These are phyloP conservation scores for Chiua virens DNA, from an alignment of 768 basidiomycete species.

Conservation along the genomic window DNA sequence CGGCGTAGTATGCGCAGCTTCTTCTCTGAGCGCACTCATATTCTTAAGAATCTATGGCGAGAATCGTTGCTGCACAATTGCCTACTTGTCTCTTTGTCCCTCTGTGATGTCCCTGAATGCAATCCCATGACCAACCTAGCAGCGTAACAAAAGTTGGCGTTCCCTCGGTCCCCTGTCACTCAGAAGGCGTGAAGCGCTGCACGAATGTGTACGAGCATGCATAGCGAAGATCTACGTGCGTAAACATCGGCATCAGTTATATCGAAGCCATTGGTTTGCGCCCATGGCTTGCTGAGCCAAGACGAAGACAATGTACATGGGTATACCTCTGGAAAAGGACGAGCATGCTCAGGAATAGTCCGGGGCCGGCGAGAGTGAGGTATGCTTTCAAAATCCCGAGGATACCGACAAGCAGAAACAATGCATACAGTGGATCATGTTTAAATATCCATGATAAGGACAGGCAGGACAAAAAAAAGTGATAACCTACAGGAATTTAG, in stretches of 20 bases:
- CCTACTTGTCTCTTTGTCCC: no score
- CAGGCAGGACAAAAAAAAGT: not conserved
- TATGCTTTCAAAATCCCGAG: constrained; percentile 89
- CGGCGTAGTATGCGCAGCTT: no score
- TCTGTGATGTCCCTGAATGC: no score
- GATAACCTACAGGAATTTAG: constrained; percentile 76
- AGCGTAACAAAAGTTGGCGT: constrained; percentile 98
- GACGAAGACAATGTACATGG: constrained; percentile 55
- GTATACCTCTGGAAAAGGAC: constrained; percentile 77
- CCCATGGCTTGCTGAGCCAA: not conserved
- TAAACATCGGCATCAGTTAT: no score
- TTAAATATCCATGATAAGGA: constrained; percentile 37
- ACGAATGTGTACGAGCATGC: constrained; percentile 83
- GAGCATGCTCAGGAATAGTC: constrained; percentile 81
- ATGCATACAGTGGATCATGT: constrained; percentile 81
- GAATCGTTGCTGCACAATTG: constrained; percentile 36
- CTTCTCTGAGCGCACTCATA: no score
- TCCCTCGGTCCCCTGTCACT: constrained; percentile 89
- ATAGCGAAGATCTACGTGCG: constrained; percentile 68
- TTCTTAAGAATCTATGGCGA: no score
- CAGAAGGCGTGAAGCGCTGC: constrained; percentile 84
- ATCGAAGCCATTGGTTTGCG: no score
- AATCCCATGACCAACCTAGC: constrained; percentile 92
- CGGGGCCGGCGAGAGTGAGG: constrained; percentile 86
- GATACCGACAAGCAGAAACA: constrained; percentile 73